A percentile compares a stretch with the other conserved stretches of the same genome.
These are phyloP conservation scores for Sporothrix phasma DNA, from an alignment of 2,329 filamentous ascomycete species.

Conservation along the genomic window DNA sequence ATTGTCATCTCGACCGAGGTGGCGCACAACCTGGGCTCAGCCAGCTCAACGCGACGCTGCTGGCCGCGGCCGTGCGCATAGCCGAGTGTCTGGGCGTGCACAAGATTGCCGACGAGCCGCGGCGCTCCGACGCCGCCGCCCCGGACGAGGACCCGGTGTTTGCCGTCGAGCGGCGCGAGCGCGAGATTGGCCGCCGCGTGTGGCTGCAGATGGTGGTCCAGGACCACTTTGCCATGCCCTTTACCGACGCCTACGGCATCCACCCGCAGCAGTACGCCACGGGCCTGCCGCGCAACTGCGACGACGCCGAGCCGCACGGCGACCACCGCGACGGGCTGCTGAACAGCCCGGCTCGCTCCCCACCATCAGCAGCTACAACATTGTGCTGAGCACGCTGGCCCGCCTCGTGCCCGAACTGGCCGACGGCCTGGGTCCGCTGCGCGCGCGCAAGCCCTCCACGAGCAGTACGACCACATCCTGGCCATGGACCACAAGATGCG, in stretches of 20 bases:
- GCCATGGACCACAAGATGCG: constrained; percentile 27
- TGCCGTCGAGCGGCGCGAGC: constrained; percentile 17
- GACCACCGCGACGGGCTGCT: constrained; percentile 25
- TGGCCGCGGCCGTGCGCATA: constrained; percentile 28
- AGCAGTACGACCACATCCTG: constrained; percentile 28
- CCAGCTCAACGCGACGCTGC: constrained; percentile 25
- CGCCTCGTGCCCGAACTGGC: constrained; percentile 25
- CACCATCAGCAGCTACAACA: constrained; percentile 21
- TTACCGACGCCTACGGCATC: constrained; percentile 30
- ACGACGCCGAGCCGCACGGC: constrained; percentile 21
- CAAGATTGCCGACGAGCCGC: constrained; percentile 16
- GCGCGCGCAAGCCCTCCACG: constrained; percentile 23
- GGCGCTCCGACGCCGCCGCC: not conserved
- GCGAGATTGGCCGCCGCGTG: constrained; percentile 28
- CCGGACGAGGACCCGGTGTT: not conserved
- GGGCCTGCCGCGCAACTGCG: constrained; percentile 24
- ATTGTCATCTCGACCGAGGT: constrained; percentile 29
- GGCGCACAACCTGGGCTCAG: constrained; percentile 30
- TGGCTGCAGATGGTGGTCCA: constrained; percentile 32
- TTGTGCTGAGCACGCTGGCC: constrained; percentile 25
- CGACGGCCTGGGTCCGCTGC: constrained; percentile 27
- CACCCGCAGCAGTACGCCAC: constrained; percentile 28
- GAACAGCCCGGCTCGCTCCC: constrained; percentile 11
- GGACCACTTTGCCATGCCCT: constrained; percentile 28
- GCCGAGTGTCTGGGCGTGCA: constrained; percentile 22